phyloP scores from a whole-genome alignment of 306 rosid genomes.

The Hippophae gyantsensis region DNA sequence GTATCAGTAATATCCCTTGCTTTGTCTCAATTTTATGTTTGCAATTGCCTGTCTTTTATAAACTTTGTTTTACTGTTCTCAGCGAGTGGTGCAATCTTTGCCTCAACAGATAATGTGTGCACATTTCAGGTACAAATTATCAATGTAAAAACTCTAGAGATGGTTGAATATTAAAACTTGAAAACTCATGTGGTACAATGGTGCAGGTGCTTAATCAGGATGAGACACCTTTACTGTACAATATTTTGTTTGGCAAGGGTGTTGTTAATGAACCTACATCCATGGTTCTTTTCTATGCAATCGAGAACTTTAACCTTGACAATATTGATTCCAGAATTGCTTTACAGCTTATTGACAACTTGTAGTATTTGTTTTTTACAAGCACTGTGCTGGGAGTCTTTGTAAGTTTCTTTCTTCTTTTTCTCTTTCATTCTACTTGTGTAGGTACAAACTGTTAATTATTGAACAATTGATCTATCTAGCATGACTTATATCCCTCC shows the following conservation, averaged over 20 bases:
- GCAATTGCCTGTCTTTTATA: conserved; percentile 8
- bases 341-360: conserved; percentile 59
- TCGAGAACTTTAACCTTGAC: conserved; percentile 77
- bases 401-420: conserved; percentile 30
- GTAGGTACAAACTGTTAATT: not conserved
- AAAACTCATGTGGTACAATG: conserved; percentile 22
- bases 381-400: conserved; percentile 84
- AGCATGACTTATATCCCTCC: conserved; percentile 26
- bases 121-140: conserved; percentile 69
- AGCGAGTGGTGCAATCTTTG: conserved; percentile 97
- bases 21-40: conserved; percentile 3
- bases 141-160: conserved; percentile 4
- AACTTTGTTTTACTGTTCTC: conserved; percentile 15
- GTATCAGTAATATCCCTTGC: conserved; percentile 28
- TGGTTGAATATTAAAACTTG: conserved; percentile 13
- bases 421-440: not conserved
- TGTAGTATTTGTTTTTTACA: conserved; percentile 60
- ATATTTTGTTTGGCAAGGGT: conserved; percentile 97
- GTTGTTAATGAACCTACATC: conserved; percentile 98
- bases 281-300: conserved; percentile 93
- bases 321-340: conserved; percentile 45
- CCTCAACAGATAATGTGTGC: conserved; percentile 98
- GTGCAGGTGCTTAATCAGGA: conserved; percentile 89
- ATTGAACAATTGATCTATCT: conserved; percentile 4
- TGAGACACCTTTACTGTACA: conserved; percentile 93